Evolutionary conservation across 768 basidiomycete genomes (phyloP).

Genomic region (Paxillus involutus): DNA sequence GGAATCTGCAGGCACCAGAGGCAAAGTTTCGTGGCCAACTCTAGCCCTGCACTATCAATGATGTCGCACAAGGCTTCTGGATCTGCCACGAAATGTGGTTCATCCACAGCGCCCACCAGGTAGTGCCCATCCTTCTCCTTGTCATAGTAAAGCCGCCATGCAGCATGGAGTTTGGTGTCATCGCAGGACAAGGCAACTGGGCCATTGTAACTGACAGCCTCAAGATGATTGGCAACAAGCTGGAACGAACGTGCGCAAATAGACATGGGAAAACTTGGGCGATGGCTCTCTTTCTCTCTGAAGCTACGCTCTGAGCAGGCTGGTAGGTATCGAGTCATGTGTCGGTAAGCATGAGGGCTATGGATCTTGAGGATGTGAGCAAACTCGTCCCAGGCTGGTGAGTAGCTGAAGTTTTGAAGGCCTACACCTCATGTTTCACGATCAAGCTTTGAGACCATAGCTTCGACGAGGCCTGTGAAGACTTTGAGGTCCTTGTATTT

Average conservation of each 20-base stretch:
- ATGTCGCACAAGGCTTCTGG: slow-evolving; percentile 12
- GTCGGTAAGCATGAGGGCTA: slow-evolving; percentile 28
- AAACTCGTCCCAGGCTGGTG: slow-evolving; percentile 32
- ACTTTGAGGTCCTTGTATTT: slow-evolving; percentile 24
- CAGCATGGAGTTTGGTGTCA: slow-evolving; percentile 35
- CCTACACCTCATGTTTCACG: slow-evolving; percentile 29
- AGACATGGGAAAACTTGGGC: slow-evolving; percentile 21
- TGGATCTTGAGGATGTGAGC: slow-evolving; percentile 24
- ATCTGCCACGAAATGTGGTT: slow-evolving; percentile 21
- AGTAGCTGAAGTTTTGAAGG: slow-evolving; percentile 36
- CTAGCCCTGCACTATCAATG: slow-evolving; percentile 23
- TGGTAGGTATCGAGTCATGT: slow-evolving; percentile 20
- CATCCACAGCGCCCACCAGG: slow-evolving; percentile 25
- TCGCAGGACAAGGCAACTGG: slow-evolving; percentile 33
- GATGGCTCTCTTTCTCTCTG: no score
- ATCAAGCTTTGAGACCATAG: slow-evolving; percentile 26
- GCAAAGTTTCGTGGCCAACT: no score
- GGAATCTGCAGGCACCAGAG: slow-evolving; percentile 34
- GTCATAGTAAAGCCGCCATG: slow-evolving; percentile 28
- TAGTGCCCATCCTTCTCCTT: slow-evolving; percentile 10
- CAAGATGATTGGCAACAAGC: slow-evolving; percentile 15
- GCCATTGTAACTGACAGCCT: slow-evolving; percentile 16
- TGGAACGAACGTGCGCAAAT: slow-evolving; percentile 23
- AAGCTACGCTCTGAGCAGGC: no score
- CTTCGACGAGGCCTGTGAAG: slow-evolving; percentile 31